Base-by-base conservation (phyloP, 2,329 filamentous ascomycete genomes). In the Ascochyta viciae-villosae region DNA sequence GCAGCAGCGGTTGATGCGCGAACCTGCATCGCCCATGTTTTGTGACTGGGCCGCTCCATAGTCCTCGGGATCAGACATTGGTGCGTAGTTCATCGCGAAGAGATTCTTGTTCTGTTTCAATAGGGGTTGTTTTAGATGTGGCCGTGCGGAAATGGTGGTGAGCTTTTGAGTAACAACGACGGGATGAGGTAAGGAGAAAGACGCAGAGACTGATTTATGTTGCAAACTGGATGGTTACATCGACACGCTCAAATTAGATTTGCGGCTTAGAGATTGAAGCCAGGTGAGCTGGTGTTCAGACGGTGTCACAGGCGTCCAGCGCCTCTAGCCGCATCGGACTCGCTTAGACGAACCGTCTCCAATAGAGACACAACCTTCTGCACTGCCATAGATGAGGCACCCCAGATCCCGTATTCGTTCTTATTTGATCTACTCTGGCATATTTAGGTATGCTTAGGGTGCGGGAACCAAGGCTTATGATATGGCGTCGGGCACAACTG, bases 81-180 rank as follows among this genome's bases (percentile, higher is more conserved):
- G 53, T 6, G 54, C 54, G 40, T 57, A 57, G 9, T 57, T 52
- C 54, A 53, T 57, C 6, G 38, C 49, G 39, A 47, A 19, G n/a
- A 15, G 3, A 31, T 31, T 31, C 29, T 31, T 31, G 4, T 22
- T 29, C 24, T 48, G 41, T 24, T 38, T 13, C 31, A 13, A 15
- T 44, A 9, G 13, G 8, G 16, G 23, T 26, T 31, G 9, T 29
- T 29, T 13, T 31, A 12, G 13, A 13, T 9, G 15, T 15, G 12
- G 15, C 22, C 22, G 12, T 1, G 34, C 7, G 12, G 49, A 34
- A 8, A 22, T 41, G 10, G 39, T 6, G 24, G 24, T 43, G 34
- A 40, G 45, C 12, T 5, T 13, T 12, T 31, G 23, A 3, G 19
- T 3, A 40, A 23, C 10, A 40, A 24, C 37, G 22, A 24, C 37